These are phyloP conservation scores for Pholiota conissans DNA, from an alignment of 768 basidiomycete species.

Conservation along the genomic window DNA sequence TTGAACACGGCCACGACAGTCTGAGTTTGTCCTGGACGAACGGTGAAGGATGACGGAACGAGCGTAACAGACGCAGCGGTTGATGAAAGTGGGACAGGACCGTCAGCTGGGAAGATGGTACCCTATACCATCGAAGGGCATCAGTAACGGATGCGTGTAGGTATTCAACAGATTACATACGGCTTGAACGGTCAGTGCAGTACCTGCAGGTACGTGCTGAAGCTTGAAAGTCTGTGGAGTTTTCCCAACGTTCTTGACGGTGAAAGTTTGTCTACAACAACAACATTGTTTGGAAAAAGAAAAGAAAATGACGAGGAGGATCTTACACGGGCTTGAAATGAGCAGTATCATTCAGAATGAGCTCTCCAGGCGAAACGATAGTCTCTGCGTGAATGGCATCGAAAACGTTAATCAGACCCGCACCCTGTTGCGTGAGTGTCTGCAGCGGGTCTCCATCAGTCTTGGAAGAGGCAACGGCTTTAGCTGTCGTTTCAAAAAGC, in stretches of 20 bases:
- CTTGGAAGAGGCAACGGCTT: constrained; percentile 39
- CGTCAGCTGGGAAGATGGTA: constrained; percentile 39
- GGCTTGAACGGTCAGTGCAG: constrained; percentile 45
- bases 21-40: constrained; percentile 42
- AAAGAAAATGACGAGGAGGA: constrained; percentile 5
- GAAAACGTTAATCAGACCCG: constrained; percentile 58
- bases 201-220: constrained; percentile 57
- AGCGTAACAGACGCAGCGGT: constrained; percentile 47
- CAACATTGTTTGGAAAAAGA: background rate
- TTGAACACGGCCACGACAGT: constrained; percentile 44
- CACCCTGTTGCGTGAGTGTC: constrained; percentile 53
- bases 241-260: constrained; percentile 49
- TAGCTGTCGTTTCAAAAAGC: constrained; percentile 50
- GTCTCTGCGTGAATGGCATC: constrained; percentile 55
- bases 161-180: constrained; percentile 26
- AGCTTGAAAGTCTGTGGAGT: constrained; percentile 44
- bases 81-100: constrained; percentile 51
- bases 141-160: too few relatives aligned
- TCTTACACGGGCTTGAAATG: constrained; percentile 46
- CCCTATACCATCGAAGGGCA: constrained; percentile 24
- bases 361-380: constrained; percentile 52
- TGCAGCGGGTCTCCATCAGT: constrained; percentile 51
- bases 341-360: constrained; percentile 66
- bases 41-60: constrained; percentile 41
- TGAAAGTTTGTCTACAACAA: constrained; percentile 43